Percentiles rank a stretch among this genome's conserved stretches.
phyloP scores from a whole-genome alignment of 208 protist genomes.

The Trypanosoma conorhini region DNA sequence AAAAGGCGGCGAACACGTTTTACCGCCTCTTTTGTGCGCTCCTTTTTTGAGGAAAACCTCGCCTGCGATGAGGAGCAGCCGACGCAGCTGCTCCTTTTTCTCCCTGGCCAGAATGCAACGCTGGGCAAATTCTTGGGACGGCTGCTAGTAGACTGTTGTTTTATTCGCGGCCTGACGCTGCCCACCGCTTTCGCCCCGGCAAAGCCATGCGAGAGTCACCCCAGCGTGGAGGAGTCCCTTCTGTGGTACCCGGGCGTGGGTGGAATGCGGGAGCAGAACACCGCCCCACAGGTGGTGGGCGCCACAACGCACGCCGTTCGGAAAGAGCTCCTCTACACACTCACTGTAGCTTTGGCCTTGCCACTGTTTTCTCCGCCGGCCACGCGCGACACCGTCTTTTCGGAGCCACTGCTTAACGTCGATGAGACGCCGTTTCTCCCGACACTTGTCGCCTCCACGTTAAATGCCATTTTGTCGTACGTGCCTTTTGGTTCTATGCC shows the following conservation, averaged over 20 bases:
- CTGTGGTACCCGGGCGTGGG: conserved; percentile 73
- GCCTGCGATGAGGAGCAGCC: conserved; percentile 63
- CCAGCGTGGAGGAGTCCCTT: conserved; percentile 47
- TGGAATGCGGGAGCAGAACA: conserved; percentile 10
- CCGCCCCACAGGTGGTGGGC: conserved; percentile 3
- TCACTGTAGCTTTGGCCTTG: conserved; percentile 51
- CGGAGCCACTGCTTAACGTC: conserved; percentile 57
- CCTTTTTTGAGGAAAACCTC: conserved; percentile 72
- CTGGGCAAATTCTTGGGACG: conserved; percentile 57
- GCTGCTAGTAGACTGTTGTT: conserved; percentile 85
- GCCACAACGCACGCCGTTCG: conserved; percentile 36
- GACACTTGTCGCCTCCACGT: conserved; percentile 70
- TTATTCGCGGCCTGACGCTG: conserved; percentile 73
- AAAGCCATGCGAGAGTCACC: conserved; percentile 30
- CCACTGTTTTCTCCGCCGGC: conserved; percentile 49
- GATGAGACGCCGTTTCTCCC: conserved; percentile 61
- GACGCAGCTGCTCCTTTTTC: conserved; percentile 39
- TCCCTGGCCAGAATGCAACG: conserved; percentile 36
- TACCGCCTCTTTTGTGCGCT: conserved; percentile 62
- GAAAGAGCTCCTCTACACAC: conserved; percentile 48
- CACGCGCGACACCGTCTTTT: conserved; percentile 76
- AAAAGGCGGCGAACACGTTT: conserved; percentile 33
- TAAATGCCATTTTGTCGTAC: conserved; percentile 77
- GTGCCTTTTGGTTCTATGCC: conserved; percentile 71
- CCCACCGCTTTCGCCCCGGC: background rate